Base-by-base conservation (phyloP, 495 filamentous ascomycete genomes). In the Sordaria brevicollis region DNA sequence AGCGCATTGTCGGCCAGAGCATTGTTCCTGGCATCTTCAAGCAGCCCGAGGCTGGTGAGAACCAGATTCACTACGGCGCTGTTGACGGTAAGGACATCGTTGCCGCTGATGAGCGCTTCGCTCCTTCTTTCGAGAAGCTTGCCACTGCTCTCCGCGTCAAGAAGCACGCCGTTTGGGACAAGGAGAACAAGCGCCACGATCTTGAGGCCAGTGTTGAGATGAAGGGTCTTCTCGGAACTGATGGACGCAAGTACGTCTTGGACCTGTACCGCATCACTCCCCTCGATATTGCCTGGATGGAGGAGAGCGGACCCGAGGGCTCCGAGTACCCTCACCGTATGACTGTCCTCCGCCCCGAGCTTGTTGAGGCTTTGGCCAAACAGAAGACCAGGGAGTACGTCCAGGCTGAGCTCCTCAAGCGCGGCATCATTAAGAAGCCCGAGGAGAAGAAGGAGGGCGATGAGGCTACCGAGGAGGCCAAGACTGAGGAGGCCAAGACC, bases 1-100 rank as follows among this genome's bases (percentile, higher is more conserved):
- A 95, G 84, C 93, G 96, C 69, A 90, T 99, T 71, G 95, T 99
- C 43, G 96, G 93, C 37, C 96, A 99, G 83, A 97, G 93, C 76
- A 97, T 99, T 71, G 96, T 99, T 7, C 96, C 96, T 5, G 96
- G 96, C 65, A 99, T 99, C 76, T 99, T 99, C 88, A 97, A 97
- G 82, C 96, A 97, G 82, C 89, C 94, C 29, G 96, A 97, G 75
- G 92, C 93, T 21, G 96, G 94, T 65, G 94, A 97, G 86, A 93
- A 95, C 79, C 96, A 97, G 81, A 97, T 99, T 73, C 94, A 98
- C 79, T 99, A 99, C 76, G 96, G 96, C 76, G 95, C 93, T 72
- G 94, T 98, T 65, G 96, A 99, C 77, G 96, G 96, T 71, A 96
- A 94, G 81, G 96, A 99, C 68, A 89, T 96, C 21, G 91, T 99